phyloP scores from a whole-genome alignment of 2,329 filamentous ascomycete species.

The Ophiostoma montium region DNA sequence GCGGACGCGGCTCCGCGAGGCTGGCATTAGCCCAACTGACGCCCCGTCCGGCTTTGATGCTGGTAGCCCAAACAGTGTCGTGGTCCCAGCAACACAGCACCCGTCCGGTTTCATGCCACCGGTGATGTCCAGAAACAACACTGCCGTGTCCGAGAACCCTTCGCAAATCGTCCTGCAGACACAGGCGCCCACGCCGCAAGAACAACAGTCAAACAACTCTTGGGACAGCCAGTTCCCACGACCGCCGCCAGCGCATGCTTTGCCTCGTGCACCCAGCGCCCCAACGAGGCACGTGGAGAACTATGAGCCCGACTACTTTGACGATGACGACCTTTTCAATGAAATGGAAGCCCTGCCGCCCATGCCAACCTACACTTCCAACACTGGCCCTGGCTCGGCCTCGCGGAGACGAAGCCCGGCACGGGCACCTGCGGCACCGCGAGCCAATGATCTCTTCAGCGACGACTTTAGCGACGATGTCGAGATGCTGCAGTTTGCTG shows the following conservation, averaged over 20 bases:
- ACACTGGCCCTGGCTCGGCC: background rate
- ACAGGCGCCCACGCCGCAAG: slow-evolving; percentile 21
- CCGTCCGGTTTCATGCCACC: slow-evolving; percentile 17
- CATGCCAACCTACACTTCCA: background rate
- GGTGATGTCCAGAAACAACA: slow-evolving; percentile 21
- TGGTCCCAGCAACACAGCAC: slow-evolving; percentile 33
- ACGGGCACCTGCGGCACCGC: background rate
- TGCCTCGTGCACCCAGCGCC: background rate
- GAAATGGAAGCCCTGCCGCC: slow-evolving; percentile 7
- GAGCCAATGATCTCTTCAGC: slow-evolving; percentile 13
- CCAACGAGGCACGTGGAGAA: background rate
- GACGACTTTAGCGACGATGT: slow-evolving; percentile 23
- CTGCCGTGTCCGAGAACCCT: slow-evolving; percentile 19
- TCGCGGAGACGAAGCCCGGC: background rate
- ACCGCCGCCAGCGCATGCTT: background rate
- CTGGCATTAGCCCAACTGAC: slow-evolving; percentile 23
- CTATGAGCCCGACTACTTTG: slow-evolving; percentile 13
- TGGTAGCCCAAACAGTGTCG: slow-evolving; percentile 17
- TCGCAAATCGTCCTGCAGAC: slow-evolving; percentile 40
- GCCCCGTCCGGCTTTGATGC: slow-evolving; percentile 12
- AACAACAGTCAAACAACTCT: background rate
- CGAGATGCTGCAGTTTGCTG: slow-evolving; percentile 35
- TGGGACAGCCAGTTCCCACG: background rate
- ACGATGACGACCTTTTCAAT: slow-evolving; percentile 11
- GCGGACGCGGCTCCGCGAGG: slow-evolving; percentile 26